Base-by-base conservation (phyloP, 805 yeast genomes). In the Groenewaldozyma tartarivorans region DNA sequence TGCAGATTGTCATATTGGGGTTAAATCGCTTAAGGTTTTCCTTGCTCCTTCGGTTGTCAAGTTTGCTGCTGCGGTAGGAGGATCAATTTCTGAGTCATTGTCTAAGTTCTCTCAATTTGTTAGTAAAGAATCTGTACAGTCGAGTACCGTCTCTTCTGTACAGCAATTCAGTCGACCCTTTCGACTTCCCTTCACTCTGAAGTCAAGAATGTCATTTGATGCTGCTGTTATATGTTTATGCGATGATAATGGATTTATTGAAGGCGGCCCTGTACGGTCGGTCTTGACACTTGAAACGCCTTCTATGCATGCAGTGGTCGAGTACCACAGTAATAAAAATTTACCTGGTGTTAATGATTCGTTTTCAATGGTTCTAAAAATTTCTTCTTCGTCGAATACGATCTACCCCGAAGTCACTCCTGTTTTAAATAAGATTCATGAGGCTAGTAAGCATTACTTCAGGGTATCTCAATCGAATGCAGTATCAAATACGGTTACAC, bases 361-460 rank as follows among this genome's bases (percentile, higher is more conserved):
- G n/a, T 19, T 50, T 18, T 64, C 68, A 17, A 58, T 72, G 20
- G 82, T 81, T 42, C 64, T 81, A 1, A 58, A 69, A 6, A 75
- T 83, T 7, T 72, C 83, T 15, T 69, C 84, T 1, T 83, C 96
- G 0, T 75, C 74, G 38, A 92, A 92, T 53, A 70, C 69, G 0
- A 52, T 92, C 2, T 71, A 72, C 42, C 75, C 95, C 0, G 64
- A 77, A 0, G 85, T 94, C 58, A 86, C 86, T 27, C 95, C 95
- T 0, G 79, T 84, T 4, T 52, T 86, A 2, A 66, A 81, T 57
- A 42, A 50, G 41, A 6, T 38, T 9, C 13, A 26, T 15, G 11
- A 9, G 29, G 29, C 29, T 9, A 24, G 29, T 13, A 24, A 24
- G 13, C 7, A 24, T 9, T 24, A 24, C 29, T 24, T 24, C 29